A percentile compares a stretch with the other conserved stretches of the same genome.
These are phyloP conservation scores for Chalaropsis ovoidea DNA, from an alignment of 2,329 filamentous ascomycete genomes.

Conservation along the genomic window DNA sequence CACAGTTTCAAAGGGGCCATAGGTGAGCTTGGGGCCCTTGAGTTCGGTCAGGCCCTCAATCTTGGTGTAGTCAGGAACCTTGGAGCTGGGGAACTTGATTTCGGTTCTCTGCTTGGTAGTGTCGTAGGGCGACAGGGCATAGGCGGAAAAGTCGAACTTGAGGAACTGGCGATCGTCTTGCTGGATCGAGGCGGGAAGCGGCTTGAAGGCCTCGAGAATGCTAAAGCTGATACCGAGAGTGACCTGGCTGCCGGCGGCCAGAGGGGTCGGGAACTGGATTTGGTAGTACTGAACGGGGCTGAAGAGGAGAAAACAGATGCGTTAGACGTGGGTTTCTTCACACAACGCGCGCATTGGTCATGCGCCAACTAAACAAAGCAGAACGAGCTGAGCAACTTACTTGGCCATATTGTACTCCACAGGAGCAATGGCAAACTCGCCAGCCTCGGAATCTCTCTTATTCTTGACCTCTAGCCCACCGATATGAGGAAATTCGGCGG, in stretches of 20 bases:
- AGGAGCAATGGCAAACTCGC: slow-evolving; percentile 53
- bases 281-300: slow-evolving; percentile 75
- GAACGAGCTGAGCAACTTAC: slow-evolving; percentile 33
- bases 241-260: slow-evolving; percentile 66
- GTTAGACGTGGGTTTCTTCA: slow-evolving; percentile 25
- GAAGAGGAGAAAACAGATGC: slow-evolving; percentile 11
- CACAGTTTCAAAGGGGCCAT: slow-evolving; percentile 77
- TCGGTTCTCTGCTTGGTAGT: slow-evolving; percentile 96
- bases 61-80: slow-evolving; percentile 76
- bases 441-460: slow-evolving; percentile 62
- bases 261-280: slow-evolving; percentile 64
- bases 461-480: slow-evolving; percentile 87
- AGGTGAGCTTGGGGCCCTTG: slow-evolving; percentile 75
- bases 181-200: slow-evolving; percentile 70
- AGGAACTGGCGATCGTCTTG: slow-evolving; percentile 84
- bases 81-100: slow-evolving; percentile 69
- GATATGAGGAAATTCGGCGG: slow-evolving; percentile 61
- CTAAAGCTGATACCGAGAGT: slow-evolving; percentile 83
- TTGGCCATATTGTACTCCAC: slow-evolving; percentile 55
- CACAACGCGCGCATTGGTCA: background rate
- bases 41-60: slow-evolving; percentile 64
- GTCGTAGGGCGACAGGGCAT: slow-evolving; percentile 69
- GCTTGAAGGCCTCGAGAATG: slow-evolving; percentile 64
- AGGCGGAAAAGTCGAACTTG: slow-evolving; percentile 74
- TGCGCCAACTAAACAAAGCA: background rate